Percentiles rank a stretch among this genome's conserved stretches.
phyloP scores from a whole-genome alignment of 495 filamentous ascomycete genomes.

The Neurospora sp. region DNA sequence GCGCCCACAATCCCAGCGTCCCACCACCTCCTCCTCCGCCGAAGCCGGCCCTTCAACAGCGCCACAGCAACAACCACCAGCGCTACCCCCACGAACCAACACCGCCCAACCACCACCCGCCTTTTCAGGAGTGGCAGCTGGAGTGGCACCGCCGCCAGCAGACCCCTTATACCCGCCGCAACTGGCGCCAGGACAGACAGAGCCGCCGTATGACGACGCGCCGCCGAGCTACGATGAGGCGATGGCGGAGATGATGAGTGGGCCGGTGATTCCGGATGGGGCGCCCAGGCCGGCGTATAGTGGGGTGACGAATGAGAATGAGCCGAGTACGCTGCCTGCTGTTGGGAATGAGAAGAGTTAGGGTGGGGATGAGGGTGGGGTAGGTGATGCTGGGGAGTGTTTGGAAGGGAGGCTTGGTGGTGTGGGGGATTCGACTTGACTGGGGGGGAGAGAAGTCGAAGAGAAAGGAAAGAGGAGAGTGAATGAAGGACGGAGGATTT shows the following conservation, averaged over 20 bases:
- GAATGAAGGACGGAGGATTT: too few relatives aligned
- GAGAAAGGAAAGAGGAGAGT: too few relatives aligned
- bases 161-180: slow-evolving; percentile 40
- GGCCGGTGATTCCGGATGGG: slow-evolving; percentile 25
- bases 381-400: too few relatives aligned
- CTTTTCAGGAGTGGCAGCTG: slow-evolving; percentile 7
- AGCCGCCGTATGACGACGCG: slow-evolving; percentile 48
- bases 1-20: slow-evolving; percentile 4
- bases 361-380: too few relatives aligned
- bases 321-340: slow-evolving; percentile 29
- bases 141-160: background rate
- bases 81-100: slow-evolving; percentile 7
- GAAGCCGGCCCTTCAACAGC: slow-evolving; percentile 4
- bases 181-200: slow-evolving; percentile 14
- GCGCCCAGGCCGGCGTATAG: slow-evolving; percentile 34
- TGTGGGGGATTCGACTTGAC: too few relatives aligned
- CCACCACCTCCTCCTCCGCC: slow-evolving; percentile 15
- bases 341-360: slow-evolving; percentile 17
- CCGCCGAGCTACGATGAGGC: slow-evolving; percentile 85
- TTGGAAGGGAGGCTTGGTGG: too few relatives aligned
- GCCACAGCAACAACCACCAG: slow-evolving; percentile 8
- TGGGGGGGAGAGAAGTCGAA: too few relatives aligned
- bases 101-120: slow-evolving; percentile 14
- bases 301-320: slow-evolving; percentile 39
- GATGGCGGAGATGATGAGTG: slow-evolving; percentile 61